phyloP scores from a whole-genome alignment of 2,329 filamentous ascomycete genomes.

The Neonectria neomacrospora region DNA sequence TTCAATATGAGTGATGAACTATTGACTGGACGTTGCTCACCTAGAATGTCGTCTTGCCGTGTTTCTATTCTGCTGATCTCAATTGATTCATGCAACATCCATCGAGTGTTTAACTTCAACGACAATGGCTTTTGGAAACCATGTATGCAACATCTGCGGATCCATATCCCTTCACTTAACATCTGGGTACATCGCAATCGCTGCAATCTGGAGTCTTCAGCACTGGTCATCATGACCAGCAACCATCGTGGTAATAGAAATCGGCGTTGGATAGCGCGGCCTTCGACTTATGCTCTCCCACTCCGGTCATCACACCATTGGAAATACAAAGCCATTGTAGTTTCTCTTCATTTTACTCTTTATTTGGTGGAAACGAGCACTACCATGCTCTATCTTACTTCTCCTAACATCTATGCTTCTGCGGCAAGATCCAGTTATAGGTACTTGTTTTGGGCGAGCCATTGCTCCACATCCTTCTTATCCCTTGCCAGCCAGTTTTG shows the following conservation, averaged over 20 bases:
- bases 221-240: neutral
- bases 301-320: neutral
- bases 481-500: conserved; percentile 66
- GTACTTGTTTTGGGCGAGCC: conserved; percentile 55
- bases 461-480: conserved; percentile 73
- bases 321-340: neutral
- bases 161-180: neutral
- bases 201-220: too few species aligned
- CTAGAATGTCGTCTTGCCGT: too few species aligned
- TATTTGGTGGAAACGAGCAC: neutral
- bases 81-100: neutral
- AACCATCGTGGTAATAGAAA: neutral
- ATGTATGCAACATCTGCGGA: neutral
- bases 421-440: conserved; percentile 28
- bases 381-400: neutral
- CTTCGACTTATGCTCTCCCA: neutral
- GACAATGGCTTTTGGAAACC: neutral
- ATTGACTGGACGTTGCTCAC: too few species aligned
- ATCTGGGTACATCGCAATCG: neutral
- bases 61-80: neutral
- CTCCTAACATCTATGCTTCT: neutral
- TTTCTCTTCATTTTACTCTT: neutral
- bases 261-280: neutral
- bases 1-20: neutral
- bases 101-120: neutral